Base-by-base conservation (phyloP, 768 basidiomycete genomes). In the Crassisporium funariophilum region DNA sequence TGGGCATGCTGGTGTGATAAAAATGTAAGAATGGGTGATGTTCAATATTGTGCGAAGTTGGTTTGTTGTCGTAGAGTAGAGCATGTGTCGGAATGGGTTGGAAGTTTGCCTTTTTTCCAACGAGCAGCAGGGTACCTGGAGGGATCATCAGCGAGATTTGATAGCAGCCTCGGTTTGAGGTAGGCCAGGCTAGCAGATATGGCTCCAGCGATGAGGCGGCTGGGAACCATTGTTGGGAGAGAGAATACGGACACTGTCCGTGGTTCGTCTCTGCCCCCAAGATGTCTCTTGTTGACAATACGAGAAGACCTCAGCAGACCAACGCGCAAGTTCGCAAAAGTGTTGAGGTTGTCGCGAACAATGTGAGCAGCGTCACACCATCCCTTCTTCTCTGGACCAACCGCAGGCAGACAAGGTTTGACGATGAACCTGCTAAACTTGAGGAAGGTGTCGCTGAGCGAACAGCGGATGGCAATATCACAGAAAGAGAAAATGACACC, bases 401-500 rank as follows among this genome's bases (percentile, higher is more conserved):
- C 65, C 2, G 76, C 81, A 3, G 91, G 94, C 1, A 93, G 77
- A 4, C 86, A 76, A 1, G 80, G 77, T 35, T 83, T 78, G 1
- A 80, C 78, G 54, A 91, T 74, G 15, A 97, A 67, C 10, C 78
- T 76, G 12, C 81, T 16, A n/a, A 58, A 52, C 41, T 70, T 63
- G 65, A 76, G 76, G n/a, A 69, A 33, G 35, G 56, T 76, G 56
- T 91, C 78, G 58, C 87, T 93, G 37, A 95, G 95, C 21, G 95
- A 64, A 16, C 83, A 67, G 34, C 95, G 90, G 49, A 95, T 78
- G 52, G 92, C 59, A 27, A 74, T 84, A 43, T 92, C 97, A 57
- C 95, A 76, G 4, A 95, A 95, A 36, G 98, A 82, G 7, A 95
- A 86, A 37, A 93, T 79, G 34, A 86, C 52, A 25, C 95, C 97